These are phyloP conservation scores for Pythium volutum DNA, from an alignment of 352 stramenopile genomes.

Conservation along the genomic window DNA sequence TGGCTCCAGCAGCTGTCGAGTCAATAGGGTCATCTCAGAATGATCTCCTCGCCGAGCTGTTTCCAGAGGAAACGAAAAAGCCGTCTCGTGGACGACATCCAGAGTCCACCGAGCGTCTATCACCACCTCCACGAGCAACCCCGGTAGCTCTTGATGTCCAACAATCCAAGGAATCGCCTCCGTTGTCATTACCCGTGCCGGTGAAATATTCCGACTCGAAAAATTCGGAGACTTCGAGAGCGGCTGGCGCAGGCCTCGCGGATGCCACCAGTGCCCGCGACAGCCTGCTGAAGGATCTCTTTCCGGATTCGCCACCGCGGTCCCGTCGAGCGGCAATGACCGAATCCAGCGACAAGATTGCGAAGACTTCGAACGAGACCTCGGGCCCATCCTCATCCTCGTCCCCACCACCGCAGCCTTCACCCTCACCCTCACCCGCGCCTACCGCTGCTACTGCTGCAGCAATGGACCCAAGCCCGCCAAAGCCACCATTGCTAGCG, in stretches of 20 bases:
- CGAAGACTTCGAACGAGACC: not conserved
- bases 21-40: no score
- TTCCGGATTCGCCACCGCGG: conserved; percentile 38
- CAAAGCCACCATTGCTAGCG: not conserved
- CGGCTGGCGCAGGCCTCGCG: not conserved
- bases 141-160: not conserved
- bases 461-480: conserved; percentile 1
- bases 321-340: conserved; percentile 8
- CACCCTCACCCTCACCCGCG: not conserved
- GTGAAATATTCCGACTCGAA: not conserved
- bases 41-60: no score
- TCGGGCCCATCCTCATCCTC: not conserved
- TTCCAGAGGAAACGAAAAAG: no score
- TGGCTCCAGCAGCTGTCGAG: not conserved
- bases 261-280: conserved; percentile 36
- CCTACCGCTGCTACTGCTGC: not conserved
- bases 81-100: no score
- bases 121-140: no score
- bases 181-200: not conserved
- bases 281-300: conserved; percentile 52
- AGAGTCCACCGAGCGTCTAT: no score
- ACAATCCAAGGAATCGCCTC: not conserved
- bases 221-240: not conserved
- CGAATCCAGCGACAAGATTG: not conserved
- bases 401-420: not conserved